Evolutionary conservation across 208 protist genomes (phyloP), one percentile per base, ranked within the genome.

Genomic region (Leishmania tarentolae): DNA sequence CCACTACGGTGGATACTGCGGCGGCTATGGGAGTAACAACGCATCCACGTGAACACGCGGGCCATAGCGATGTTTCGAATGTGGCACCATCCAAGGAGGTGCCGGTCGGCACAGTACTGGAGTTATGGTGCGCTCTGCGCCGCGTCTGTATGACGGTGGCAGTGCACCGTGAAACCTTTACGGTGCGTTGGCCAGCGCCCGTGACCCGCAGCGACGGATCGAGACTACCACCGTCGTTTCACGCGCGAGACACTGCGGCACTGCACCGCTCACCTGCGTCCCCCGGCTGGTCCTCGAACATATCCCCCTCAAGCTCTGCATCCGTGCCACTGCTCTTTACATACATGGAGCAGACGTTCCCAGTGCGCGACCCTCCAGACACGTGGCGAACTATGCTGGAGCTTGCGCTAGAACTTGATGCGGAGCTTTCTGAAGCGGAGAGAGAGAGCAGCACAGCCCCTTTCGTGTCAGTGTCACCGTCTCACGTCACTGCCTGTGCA

Each of bases 131-230:
- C 82, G 90, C 88, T 52, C 79, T 94, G 53, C 92, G 87, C 17
- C 91, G 87, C 21, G 86, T 94, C 44, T 89, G 88, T 8, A 85
- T 97, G 13, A 97, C 92, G 28, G 78, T 97, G 5, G 90, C 95
- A 74, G 76, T 73, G n/a, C 79, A 87, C 52, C 83, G 91, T 11
- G 76, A 76, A 9, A 92, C 89, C 17, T 97, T 97, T 86, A 90
- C 88, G 3, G 94, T 97, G 47, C 90, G 91, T 3, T 97, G 94
- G 94, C 94, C 94, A 24, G 92, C 90, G 2, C 88, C 83, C 2
- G 88, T 93, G 47, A 85, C 86, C 4, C 83, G 89, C 9, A 61
- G 84, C 1, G 86, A 87, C 71, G 89, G 89, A n/a, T 83, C 88
- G 3, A 77, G 83, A 50, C 86, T 82, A 50, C 79, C 79, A 75